These are phyloP conservation scores for Aspergillus jensenii DNA, from an alignment of 2,329 filamentous ascomycete genomes.

Conservation along the genomic window DNA sequence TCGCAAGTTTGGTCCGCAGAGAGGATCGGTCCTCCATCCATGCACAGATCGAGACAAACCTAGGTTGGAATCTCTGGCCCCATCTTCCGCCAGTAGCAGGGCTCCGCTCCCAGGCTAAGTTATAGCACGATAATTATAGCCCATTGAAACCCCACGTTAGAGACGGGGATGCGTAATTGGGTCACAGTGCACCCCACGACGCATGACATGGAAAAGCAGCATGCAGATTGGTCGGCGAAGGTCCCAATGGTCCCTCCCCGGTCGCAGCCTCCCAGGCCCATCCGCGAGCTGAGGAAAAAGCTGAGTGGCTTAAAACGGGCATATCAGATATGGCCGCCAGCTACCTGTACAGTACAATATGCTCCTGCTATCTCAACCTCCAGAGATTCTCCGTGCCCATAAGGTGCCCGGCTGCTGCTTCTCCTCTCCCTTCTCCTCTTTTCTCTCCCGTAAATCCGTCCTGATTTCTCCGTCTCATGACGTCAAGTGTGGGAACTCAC, in stretches of 20 bases:
- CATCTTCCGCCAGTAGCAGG: background rate
- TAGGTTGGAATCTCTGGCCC: background rate
- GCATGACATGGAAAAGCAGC: slow-evolving; percentile 9
- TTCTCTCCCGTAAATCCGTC: background rate
- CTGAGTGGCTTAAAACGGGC: slow-evolving; percentile 3
- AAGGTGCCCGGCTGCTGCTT: background rate
- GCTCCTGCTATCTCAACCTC: background rate
- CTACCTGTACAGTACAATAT: background rate
- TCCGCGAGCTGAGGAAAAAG: background rate
- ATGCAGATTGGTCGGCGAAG: background rate
- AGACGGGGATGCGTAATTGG: slow-evolving; percentile 3
- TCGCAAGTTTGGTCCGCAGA: background rate
- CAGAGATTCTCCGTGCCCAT: background rate
- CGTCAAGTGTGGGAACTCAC: slow-evolving; percentile 11
- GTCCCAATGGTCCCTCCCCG: background rate
- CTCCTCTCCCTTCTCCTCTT: background rate
- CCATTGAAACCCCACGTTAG: slow-evolving; percentile 10
- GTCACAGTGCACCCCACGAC: slow-evolving; percentile 1
- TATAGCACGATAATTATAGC: slow-evolving; percentile 8
- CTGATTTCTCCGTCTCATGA: slow-evolving; percentile 5
- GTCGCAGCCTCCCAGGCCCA: slow-evolving; percentile 10
- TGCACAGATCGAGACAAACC: background rate
- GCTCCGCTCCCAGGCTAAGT: background rate
- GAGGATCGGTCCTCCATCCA: background rate
- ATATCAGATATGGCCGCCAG: slow-evolving; percentile 3